These are phyloP conservation scores for Hypericum perforatum DNA, from an alignment of 345 rosid genomes.

Conservation along the genomic window DNA sequence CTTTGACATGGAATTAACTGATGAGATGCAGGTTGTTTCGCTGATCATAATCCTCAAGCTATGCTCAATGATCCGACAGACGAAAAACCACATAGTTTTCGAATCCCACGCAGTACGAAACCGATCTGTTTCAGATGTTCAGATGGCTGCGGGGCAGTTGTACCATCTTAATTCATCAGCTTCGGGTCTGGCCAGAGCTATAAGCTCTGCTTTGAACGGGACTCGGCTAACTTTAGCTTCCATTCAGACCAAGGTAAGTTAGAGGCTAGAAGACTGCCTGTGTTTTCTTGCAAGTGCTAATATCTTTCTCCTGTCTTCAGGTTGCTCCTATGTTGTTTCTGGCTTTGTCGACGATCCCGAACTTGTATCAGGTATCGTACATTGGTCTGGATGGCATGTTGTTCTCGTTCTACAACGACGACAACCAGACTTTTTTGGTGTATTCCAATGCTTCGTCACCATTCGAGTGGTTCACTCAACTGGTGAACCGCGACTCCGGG, in stretches of 20 bases:
- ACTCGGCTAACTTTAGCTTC: conserved; percentile 21
- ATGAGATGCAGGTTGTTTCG: conserved; percentile 18
- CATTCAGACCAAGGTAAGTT: conserved; percentile 20
- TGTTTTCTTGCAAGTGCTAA: neutral
- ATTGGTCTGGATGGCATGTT: conserved; percentile 27
- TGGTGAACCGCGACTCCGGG: conserved; percentile 27
- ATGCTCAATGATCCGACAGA: conserved; percentile 10
- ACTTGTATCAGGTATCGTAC: conserved; percentile 19
- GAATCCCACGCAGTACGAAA: conserved; percentile 6
- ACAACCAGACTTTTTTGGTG: conserved; percentile 12
- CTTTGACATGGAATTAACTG: neutral
- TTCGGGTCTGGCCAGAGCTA: conserved; percentile 19
- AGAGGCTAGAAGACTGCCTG: neutral
- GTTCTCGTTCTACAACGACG: conserved; percentile 20
- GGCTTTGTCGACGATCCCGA: conserved; percentile 24
- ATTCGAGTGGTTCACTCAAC: conserved; percentile 21
- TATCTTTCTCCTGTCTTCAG: conserved; percentile 11
- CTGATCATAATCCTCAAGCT: conserved; percentile 10
- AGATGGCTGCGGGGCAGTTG: conserved; percentile 22
- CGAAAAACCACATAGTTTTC: conserved; percentile 1
- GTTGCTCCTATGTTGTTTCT: conserved; percentile 31
- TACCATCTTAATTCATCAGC: conserved; percentile 24
- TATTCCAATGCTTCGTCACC: conserved; percentile 27
- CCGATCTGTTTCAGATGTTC: conserved; percentile 11
- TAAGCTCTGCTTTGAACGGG: conserved; percentile 24